Conservation (phyloP, 371 early-diverging fungal species). For the Mucor mucedo region DNA sequence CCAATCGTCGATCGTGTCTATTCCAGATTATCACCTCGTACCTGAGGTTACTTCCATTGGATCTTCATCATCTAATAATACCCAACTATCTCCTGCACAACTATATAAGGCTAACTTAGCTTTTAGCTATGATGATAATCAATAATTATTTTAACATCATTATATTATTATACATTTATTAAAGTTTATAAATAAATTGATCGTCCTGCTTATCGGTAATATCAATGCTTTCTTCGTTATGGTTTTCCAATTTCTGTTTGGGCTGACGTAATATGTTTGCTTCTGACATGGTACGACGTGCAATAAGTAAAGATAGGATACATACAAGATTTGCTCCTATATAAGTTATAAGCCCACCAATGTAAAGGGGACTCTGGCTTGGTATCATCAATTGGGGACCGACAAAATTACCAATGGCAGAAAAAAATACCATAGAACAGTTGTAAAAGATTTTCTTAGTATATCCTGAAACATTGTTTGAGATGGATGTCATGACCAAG, state of each 20-base stretch:
- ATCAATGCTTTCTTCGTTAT: conserved; percentile 8
- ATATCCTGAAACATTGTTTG: conserved; percentile 38
- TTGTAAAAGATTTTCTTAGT: conserved; percentile 48
- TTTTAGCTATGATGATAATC: background rate
- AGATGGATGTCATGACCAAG: conserved; percentile 28
- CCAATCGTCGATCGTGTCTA: conserved; percentile 20
- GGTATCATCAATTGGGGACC: conserved; percentile 43
- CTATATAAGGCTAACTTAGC: conserved; percentile 1
- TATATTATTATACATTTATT: background rate
- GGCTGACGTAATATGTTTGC: conserved; percentile 8
- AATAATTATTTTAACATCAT: background rate
- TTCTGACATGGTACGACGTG: conserved; percentile 32
- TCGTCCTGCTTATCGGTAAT: background rate
- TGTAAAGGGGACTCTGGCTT: conserved; percentile 22
- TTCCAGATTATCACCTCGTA: conserved; percentile 17
- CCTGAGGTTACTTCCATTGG: conserved; percentile 4
- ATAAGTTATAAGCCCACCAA: conserved; percentile 36
- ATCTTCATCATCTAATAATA: background rate
- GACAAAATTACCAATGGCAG: conserved; percentile 39
- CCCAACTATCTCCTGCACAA: background rate
- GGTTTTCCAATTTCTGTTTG: background rate
- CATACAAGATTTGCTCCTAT: conserved; percentile 27
- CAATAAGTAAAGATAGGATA: conserved; percentile 20
- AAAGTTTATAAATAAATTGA: background rate
- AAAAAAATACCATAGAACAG: conserved; percentile 32